These are phyloP conservation scores for Perkinsus chesapeaki DNA, from an alignment of 169 alveolate species.

Conservation along the genomic window DNA sequence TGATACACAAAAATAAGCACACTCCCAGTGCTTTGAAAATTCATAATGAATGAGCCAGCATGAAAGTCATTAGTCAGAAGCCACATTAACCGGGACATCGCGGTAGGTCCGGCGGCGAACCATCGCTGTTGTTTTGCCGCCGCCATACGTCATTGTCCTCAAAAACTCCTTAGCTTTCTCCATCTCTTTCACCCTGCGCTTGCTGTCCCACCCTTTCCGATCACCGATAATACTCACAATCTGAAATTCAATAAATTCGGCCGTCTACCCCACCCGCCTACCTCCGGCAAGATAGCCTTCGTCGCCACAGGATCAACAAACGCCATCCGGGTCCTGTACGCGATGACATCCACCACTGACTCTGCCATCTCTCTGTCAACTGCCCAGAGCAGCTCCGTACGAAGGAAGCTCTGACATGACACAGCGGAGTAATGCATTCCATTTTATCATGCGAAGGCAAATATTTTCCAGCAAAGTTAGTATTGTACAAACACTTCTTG, in stretches of 20 bases:
- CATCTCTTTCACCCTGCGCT: not conserved
- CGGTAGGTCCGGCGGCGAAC: not conserved
- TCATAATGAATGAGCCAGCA: not conserved
- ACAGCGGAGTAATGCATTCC: too few relatives aligned
- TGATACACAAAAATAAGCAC: not conserved
- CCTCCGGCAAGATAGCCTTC: not conserved
- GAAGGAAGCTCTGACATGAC: not conserved
- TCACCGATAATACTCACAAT: not conserved
- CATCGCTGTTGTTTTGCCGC: not conserved
- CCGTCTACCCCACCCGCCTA: not conserved
- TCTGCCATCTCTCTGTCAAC: constrained; percentile 48
- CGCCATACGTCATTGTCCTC: not conserved
- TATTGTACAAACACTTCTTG: too few relatives aligned
- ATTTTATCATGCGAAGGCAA: too few relatives aligned
- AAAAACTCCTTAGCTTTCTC: not conserved
- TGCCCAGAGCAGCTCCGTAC: not conserved
- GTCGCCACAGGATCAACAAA: constrained; percentile 52
- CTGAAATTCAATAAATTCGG: not conserved
- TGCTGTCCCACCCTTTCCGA: not conserved
- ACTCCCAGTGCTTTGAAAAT: not conserved
- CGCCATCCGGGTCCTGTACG: constrained; percentile 57
- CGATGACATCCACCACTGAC: constrained; percentile 60
- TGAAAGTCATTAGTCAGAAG: not conserved
- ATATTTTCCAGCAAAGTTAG: too few relatives aligned
- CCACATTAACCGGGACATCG: not conserved